Base-by-base conservation (phyloP, 495 filamentous ascomycete genomes). In the Aspergillus sclerotiicarbonarius region DNA sequence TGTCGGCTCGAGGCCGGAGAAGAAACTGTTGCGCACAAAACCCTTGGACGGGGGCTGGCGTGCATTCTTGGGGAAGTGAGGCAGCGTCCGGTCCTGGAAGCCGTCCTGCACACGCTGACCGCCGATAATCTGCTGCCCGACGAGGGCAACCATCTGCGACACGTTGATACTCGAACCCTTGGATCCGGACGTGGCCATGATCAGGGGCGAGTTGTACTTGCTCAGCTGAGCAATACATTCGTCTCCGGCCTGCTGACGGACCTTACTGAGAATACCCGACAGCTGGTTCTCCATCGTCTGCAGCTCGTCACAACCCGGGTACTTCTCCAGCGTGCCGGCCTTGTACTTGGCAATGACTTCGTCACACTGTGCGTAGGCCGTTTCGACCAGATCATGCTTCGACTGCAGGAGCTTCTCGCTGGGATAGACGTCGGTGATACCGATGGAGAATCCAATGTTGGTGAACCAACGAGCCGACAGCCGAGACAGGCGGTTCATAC, bases 91-190 rank as follows among this genome's bases (percentile, higher is more conserved):
- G 72, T 98, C 91, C 66, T 98, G 91, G 77, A 98, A 98, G 19
- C 94, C 94, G 74, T 98, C 91, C 39, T 89, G 83, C 20, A 98
- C 94, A 85, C 94, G 93, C 64, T 89, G 86, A 51, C 91, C 91
- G 39, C 87, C 86, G 65, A 98, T 98, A 80, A 97, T 96, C 65
- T 98, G 94, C 71, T 98, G 94, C 57, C 94, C 94, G 62, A 98
- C 94, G 61, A 91, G 87, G 33, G 95, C 92, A 69, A 98, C 87
- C 94, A 98, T 98, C 77, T 98, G 94, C 21, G 95, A 93, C 49
- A 98, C 94, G 78, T 98, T 98, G 80, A 98, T 96, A 67, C 87
- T 88, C 2, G 91, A 96, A 65, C 94, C 87, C 73, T 98, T 98
- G 37, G 94, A 96, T 32, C 94, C 94, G 8, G 90, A 96, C 45